Evolutionary conservation across 345 rosid species (phyloP).

Genomic region (Pistacia atlantica): DNA sequence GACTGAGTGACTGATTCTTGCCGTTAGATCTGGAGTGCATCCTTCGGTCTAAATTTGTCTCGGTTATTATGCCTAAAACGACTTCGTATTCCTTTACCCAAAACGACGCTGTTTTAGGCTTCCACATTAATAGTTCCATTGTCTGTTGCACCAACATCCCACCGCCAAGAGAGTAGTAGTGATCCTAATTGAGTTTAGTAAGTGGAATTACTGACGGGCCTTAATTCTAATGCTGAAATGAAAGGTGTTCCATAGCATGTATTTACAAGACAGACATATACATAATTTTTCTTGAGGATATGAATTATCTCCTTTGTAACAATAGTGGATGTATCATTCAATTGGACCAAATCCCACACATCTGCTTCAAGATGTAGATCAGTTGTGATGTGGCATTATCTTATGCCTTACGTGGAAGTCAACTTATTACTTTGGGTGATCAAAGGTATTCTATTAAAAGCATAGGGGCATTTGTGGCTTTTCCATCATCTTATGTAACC

Average conservation of each 20-base stretch:
- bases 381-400: no score
- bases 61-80: no score
- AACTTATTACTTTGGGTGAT: no score
- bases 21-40: no score
- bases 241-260: slow-evolving; percentile 19
- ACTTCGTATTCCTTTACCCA: no score
- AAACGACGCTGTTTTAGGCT: no score
- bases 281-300: not conserved
- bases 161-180: not conserved
- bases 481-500: no score
- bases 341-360: slow-evolving; percentile 10
- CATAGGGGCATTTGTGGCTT: no score
- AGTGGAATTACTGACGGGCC: slow-evolving; percentile 14
- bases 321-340: not conserved
- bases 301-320: slow-evolving; percentile 10
- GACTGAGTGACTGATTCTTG: no score
- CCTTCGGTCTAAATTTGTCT: no score
- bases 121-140: not conserved
- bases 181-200: slow-evolving; percentile 7
- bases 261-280: slow-evolving; percentile 10
- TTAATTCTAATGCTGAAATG: slow-evolving; percentile 20
- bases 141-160: not conserved
- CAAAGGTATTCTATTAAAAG: no score
- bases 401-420: no score
- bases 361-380: slow-evolving; percentile 18